Base-by-base conservation (phyloP, 2,329 filamentous ascomycete species). In the Fusarium brevicatenulatum region DNA sequence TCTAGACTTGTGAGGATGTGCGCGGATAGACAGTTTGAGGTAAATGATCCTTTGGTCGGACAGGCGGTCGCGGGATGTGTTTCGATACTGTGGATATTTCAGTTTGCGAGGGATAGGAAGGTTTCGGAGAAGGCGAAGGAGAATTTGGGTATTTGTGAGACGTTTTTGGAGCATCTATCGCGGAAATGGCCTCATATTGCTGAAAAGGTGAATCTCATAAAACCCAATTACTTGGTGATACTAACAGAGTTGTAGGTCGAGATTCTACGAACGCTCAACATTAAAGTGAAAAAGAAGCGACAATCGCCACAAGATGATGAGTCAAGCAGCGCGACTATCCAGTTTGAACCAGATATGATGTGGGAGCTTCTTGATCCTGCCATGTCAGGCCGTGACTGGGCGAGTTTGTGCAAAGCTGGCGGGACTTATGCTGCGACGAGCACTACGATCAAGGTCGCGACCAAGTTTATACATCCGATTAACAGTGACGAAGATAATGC, bases 41-140 rank as follows among this genome's bases (percentile, higher is more conserved):
- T 77, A 2, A 72, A 68, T 13, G 75, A 77, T 43, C 75, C 75
- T 5, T 13, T 77, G 9, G 53, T 77, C 18, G 75, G 75, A 25
- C 68, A 73, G 8, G 70, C 68, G 6, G 69, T 77, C 7, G 71
- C 75, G 1, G 69, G 67, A 6, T 76, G 73, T 19, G 67, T 74
- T 4, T 75, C 73, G 0, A 73, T 77, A 37, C 52, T 76, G 7
- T 77, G 75, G 75, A 72, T 77, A 8, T 77, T 77, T 5, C 75
- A 77, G 7, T 77, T 77, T 46, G 75, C 75, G 11, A 44, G 72
- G 4, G 75, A 77, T 9, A 46, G 43, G 0, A 71, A 77, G 9
- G 73, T 76, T 0, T 68, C 75, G 1, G 59, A 65, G 5, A 76
- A 75, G n/a, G 69, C 75, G 0, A 75, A 66, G 7, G 67, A 76